A percentile compares a stretch with the other conserved stretches of the same genome.
Conservation (phyloP, 352 stramenopile species). For the Elongisporangium senticosum region DNA sequence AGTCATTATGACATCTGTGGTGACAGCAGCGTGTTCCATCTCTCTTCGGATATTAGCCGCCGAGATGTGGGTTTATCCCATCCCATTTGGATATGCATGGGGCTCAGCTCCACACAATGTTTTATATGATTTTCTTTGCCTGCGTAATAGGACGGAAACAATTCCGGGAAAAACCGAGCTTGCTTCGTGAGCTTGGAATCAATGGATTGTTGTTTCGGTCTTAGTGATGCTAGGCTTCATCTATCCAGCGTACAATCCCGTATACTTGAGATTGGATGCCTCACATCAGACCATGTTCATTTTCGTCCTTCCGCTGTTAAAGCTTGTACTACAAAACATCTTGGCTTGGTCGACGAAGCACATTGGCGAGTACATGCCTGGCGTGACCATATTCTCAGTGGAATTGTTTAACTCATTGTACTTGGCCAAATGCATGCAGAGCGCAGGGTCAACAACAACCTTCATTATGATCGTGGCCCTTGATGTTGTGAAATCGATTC, state of each 20-base stretch:
- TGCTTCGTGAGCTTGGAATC: too few relatives aligned
- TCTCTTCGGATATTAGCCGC: too few relatives aligned
- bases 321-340: conserved; percentile 18
- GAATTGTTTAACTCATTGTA: conserved; percentile 32
- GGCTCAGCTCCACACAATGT: too few relatives aligned
- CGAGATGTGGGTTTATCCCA: too few relatives aligned
- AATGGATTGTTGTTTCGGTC: too few relatives aligned
- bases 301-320: conserved; percentile 7
- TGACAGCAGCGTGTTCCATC: too few relatives aligned
- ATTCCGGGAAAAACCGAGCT: too few relatives aligned
- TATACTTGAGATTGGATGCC: conserved; percentile 2
- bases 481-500: conserved; percentile 8
- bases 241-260: conserved; percentile 8
- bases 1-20: too few relatives aligned
- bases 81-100: too few relatives aligned
- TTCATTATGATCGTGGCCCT: conserved; percentile 13
- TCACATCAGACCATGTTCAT: not conserved
- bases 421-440: conserved; percentile 20
- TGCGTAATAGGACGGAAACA: too few relatives aligned
- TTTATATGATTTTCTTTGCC: too few relatives aligned
- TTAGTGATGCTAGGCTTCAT: not conserved
- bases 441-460: conserved; percentile 11
- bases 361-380: conserved; percentile 18
- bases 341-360: conserved; percentile 10
- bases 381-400: conserved; percentile 23